phyloP scores from a whole-genome alignment of 1,284 basidiomycete genomes.

The Chalciporus sp. region DNA sequence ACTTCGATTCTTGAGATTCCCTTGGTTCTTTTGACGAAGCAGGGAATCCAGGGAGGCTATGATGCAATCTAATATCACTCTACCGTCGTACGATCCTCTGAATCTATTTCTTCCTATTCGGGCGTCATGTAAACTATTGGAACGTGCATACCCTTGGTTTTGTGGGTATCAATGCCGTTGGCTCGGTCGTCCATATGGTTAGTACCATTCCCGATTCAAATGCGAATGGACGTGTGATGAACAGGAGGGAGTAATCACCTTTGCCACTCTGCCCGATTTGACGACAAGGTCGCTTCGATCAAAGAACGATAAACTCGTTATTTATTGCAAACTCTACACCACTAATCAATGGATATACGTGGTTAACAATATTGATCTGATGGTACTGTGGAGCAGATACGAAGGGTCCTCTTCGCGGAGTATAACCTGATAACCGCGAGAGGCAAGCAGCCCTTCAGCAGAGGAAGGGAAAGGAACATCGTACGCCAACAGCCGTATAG shows the following conservation, averaged over 20 bases:
- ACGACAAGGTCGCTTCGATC: neutral
- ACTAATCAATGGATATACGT: neutral
- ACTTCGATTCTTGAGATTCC: neutral
- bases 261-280: neutral
- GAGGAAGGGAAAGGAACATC: neutral
- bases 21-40: neutral
- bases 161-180: neutral
- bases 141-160: neutral
- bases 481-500: neutral
- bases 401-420: neutral
- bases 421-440: neutral
- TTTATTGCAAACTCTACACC: neutral
- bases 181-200: neutral
- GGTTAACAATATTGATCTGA: neutral
- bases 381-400: neutral
- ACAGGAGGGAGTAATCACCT: neutral
- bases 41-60: neutral
- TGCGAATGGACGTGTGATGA: neutral
- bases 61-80: neutral
- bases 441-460: neutral
- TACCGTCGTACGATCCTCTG: neutral
- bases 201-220: neutral
- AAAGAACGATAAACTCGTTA: neutral
- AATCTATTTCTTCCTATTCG: neutral
- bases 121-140: neutral